phyloP scores from a whole-genome alignment of 2,329 filamentous ascomycete species.

The Stachybotrys chartarum region DNA sequence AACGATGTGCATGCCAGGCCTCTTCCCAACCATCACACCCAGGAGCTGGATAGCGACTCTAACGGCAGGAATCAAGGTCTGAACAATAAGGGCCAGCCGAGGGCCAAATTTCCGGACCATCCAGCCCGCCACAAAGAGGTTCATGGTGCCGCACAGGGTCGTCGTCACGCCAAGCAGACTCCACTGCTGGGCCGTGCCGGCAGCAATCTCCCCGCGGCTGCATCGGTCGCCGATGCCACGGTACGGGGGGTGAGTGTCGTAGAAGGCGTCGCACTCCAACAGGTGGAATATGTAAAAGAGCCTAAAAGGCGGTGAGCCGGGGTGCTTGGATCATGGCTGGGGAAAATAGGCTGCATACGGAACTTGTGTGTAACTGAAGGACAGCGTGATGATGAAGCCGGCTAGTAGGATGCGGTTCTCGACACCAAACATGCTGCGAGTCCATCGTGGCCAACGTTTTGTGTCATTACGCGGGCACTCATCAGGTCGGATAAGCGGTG shows the following conservation, averaged over 20 bases:
- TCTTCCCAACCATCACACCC: slow-evolving; percentile 55
- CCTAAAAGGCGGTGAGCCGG: slow-evolving; percentile 11
- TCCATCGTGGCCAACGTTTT: slow-evolving; percentile 5
- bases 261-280: slow-evolving; percentile 67
- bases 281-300: slow-evolving; percentile 60
- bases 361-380: slow-evolving; percentile 42
- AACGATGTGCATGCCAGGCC: slow-evolving; percentile 58
- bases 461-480: neutral
- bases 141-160: slow-evolving; percentile 59
- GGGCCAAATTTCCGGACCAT: slow-evolving; percentile 60
- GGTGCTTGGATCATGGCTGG: neutral
- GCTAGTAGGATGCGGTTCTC: slow-evolving; percentile 47
- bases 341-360: slow-evolving; percentile 26
- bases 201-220: slow-evolving; percentile 53
- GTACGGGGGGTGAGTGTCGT: slow-evolving; percentile 47
- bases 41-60: slow-evolving; percentile 57
- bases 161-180: slow-evolving; percentile 61
- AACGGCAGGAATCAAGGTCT: slow-evolving; percentile 58
- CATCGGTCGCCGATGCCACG: slow-evolving; percentile 46
- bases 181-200: slow-evolving; percentile 55
- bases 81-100: slow-evolving; percentile 52
- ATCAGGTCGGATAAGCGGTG: slow-evolving; percentile 9
- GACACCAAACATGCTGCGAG: slow-evolving; percentile 13
- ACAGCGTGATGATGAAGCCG: slow-evolving; percentile 51
- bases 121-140: slow-evolving; percentile 62